Evolutionary conservation across 768 basidiomycete genomes (phyloP).

Genomic region (Boletus barrowsii): DNA sequence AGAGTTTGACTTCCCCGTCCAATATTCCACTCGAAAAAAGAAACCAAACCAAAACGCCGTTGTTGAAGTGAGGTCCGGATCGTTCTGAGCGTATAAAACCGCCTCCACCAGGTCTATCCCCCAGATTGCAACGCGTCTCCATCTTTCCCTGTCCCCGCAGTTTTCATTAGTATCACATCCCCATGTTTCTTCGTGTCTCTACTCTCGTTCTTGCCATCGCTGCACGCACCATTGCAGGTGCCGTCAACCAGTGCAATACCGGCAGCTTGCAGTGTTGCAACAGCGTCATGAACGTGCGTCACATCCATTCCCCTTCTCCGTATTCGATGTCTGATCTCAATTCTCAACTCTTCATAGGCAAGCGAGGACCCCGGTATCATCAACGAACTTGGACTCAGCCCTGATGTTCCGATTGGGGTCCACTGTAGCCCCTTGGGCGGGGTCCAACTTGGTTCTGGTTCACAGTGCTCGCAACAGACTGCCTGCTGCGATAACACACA

Average conservation of each 20-base stretch:
- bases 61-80: neutral
- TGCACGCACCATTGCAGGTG: constrained; percentile 6
- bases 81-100: constrained; percentile 17
- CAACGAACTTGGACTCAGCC: neutral
- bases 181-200: constrained; percentile 15
- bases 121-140: neutral
- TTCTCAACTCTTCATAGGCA: neutral
- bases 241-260: constrained; percentile 10
- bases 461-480: neutral
- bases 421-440: neutral
- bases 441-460: neutral
- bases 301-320: too few relatives aligned
- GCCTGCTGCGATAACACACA: constrained; percentile 5
- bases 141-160: neutral
- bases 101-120: neutral
- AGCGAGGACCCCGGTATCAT: fast-evolving
- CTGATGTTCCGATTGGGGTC: neutral
- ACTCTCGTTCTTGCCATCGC: constrained; percentile 12
- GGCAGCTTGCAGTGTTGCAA: constrained; percentile 13
- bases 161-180: neutral
- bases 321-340: neutral
- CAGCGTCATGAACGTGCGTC: neutral
- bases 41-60: constrained; percentile 17
- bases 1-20: neutral
- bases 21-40: constrained; percentile 7